Percentiles rank a stretch among this genome's conserved stretches.
phyloP scores from a whole-genome alignment of 2,329 filamentous ascomycete genomes.

The Diaporthe destruens region DNA sequence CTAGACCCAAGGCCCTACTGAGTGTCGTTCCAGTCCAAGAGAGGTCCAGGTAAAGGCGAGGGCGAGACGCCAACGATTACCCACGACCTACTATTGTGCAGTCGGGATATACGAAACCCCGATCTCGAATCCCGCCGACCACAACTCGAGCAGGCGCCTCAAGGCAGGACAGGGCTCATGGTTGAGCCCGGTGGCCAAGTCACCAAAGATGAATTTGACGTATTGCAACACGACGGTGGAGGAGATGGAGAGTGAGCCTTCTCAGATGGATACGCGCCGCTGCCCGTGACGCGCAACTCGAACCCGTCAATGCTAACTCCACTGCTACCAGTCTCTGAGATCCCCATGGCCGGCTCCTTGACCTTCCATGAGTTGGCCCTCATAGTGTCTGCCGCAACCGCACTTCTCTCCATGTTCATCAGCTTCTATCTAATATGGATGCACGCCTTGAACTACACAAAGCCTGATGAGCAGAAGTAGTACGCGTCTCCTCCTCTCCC shows the following conservation, averaged over 20 bases:
- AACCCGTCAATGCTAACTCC: slow-evolving; percentile 53
- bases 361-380: slow-evolving; percentile 69
- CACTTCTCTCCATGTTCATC: slow-evolving; percentile 63
- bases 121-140: slow-evolving; percentile 21
- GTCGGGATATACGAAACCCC: not conserved
- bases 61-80: slow-evolving; percentile 12
- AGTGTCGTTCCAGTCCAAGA: too few species aligned
- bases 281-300: slow-evolving; percentile 7
- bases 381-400: slow-evolving; percentile 62
- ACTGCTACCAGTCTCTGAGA: slow-evolving; percentile 59
- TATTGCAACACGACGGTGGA: slow-evolving; percentile 42
- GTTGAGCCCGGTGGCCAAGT: slow-evolving; percentile 28
- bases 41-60: not conserved
- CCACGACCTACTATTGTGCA: slow-evolving; percentile 6
- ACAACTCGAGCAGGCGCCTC: slow-evolving; percentile 8
- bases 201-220: slow-evolving; percentile 37
- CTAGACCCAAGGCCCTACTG: not conserved
- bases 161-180: slow-evolving; percentile 15
- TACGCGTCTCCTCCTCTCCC: slow-evolving; percentile 47
- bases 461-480: slow-evolving; percentile 71
- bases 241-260: slow-evolving; percentile 45
- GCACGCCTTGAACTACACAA: slow-evolving; percentile 72
- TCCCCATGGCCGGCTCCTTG: slow-evolving; percentile 59
- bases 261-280: not conserved
- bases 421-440: slow-evolving; percentile 70